Evolutionary conservation across 2,329 filamentous ascomycete genomes (phyloP).

Genomic region (Ascochyta rabiei): DNA sequence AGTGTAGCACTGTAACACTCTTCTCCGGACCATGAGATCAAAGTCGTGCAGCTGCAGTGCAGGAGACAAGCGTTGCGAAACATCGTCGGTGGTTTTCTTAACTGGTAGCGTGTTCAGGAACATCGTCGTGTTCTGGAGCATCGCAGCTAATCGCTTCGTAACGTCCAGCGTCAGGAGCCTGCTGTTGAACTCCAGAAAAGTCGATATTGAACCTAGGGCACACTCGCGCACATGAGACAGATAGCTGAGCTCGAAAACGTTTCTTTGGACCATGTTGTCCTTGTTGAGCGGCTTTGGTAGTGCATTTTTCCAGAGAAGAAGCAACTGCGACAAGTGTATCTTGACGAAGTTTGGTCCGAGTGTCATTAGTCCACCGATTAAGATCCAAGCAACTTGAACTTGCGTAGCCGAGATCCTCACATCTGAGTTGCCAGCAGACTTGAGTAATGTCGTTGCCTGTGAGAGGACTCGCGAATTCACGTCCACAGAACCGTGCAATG

Average conservation of each 20-base stretch:
- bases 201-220: constrained; percentile 85
- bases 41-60: constrained; percentile 88
- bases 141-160: constrained; percentile 86
- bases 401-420: constrained; percentile 90
- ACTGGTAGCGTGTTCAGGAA: constrained; percentile 85
- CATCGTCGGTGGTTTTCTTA: constrained; percentile 86
- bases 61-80: constrained; percentile 80
- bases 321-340: constrained; percentile 91
- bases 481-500: constrained; percentile 92
- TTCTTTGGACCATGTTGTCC: constrained; percentile 84
- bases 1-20: constrained; percentile 93
- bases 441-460: constrained; percentile 89
- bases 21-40: constrained; percentile 88
- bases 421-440: constrained; percentile 90
- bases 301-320: constrained; percentile 96
- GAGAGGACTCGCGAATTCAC: constrained; percentile 90
- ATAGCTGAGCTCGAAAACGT: constrained; percentile 87
- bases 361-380: constrained; percentile 96
- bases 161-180: constrained; percentile 91
- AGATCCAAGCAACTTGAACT: constrained; percentile 96
- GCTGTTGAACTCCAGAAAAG: constrained; percentile 92
- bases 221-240: constrained; percentile 94
- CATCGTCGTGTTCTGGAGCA: constrained; percentile 92
- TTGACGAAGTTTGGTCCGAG: constrained; percentile 98
- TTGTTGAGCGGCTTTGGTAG: constrained; percentile 92